A percentile compares a stretch with the other conserved stretches of the same genome.
Conservation (phyloP, 371 early-diverging fungal genomes). For the Mucor velutinosus region DNA sequence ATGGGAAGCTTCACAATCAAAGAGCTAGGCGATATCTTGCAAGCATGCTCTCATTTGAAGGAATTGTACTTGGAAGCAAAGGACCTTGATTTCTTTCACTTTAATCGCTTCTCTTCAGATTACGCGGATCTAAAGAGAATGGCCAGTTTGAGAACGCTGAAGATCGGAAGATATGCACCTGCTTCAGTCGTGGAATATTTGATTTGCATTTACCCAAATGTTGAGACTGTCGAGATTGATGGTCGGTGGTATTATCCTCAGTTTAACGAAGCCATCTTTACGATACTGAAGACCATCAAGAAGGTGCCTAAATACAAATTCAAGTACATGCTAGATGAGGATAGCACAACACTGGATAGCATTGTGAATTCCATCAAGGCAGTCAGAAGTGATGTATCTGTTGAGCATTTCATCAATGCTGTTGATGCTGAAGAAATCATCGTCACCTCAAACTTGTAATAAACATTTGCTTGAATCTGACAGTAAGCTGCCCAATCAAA, state of each 20-base stretch:
- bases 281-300: not conserved
- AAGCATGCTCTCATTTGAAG: not conserved
- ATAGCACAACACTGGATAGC: too few species aligned
- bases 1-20: not conserved
- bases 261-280: not conserved
- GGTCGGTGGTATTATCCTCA: not conserved
- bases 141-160: not conserved
- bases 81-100: too few species aligned
- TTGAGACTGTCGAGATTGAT: not conserved
- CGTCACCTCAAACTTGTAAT: not conserved
- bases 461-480: not conserved
- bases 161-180: not conserved
- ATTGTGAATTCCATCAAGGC: not conserved
- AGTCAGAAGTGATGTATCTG: not conserved
- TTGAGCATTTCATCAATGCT: not conserved
- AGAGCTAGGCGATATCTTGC: not conserved
- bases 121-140: not conserved
- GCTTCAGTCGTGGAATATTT: not conserved
- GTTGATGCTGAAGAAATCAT: not conserved
- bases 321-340: not conserved
- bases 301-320: not conserved
- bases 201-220: not conserved
- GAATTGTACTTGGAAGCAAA: not conserved
- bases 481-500: not conserved
- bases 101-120: too few species aligned